Evolutionary conservation across 1,139 yeast species (phyloP).

Genomic region (Diutina ranongensis): DNA sequence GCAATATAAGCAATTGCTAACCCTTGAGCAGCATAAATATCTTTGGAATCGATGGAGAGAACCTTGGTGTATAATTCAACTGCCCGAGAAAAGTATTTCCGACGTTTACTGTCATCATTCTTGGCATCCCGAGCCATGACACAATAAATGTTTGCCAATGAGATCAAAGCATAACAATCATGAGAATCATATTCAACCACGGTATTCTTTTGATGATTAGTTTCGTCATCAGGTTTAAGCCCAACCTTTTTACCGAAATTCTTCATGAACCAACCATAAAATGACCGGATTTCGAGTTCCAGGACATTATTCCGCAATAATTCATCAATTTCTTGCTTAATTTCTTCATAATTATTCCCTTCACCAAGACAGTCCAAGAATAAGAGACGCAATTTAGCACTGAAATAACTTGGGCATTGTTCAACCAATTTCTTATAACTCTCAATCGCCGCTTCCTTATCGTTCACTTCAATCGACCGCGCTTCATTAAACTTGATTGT

Average conservation of each 20-base stretch:
- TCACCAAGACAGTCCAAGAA: conserved; percentile 30
- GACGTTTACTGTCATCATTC: conserved; percentile 51
- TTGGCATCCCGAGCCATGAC: conserved; percentile 72
- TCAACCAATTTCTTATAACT: conserved; percentile 46
- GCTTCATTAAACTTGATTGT: conserved; percentile 54
- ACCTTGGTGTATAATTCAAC: conserved; percentile 87
- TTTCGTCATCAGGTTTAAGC: conserved; percentile 51
- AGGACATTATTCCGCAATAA: conserved; percentile 45
- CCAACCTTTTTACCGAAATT: conserved; percentile 48
- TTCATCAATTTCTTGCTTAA: conserved; percentile 40
- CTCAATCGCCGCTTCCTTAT: conserved; percentile 33
- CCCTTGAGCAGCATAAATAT: conserved; percentile 97
- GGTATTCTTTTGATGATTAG: conserved; percentile 75
- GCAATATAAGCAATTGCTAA: conserved; percentile 90
- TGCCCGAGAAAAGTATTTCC: conserved; percentile 75
- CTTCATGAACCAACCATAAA: conserved; percentile 82
- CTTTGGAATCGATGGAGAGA: conserved; percentile 67
- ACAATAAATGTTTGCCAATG: conserved; percentile 82
- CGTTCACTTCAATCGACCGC: conserved; percentile 42
- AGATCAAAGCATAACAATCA: conserved; percentile 80
- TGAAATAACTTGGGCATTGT: conserved; percentile 58
- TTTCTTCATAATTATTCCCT: conserved; percentile 27
- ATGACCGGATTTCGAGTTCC: conserved; percentile 76
- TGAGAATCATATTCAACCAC: conserved; percentile 74
- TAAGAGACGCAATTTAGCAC: conserved; percentile 64